Conservation (phyloP, 495 filamentous ascomycete genomes). For the Neurospora intermedia region DNA sequence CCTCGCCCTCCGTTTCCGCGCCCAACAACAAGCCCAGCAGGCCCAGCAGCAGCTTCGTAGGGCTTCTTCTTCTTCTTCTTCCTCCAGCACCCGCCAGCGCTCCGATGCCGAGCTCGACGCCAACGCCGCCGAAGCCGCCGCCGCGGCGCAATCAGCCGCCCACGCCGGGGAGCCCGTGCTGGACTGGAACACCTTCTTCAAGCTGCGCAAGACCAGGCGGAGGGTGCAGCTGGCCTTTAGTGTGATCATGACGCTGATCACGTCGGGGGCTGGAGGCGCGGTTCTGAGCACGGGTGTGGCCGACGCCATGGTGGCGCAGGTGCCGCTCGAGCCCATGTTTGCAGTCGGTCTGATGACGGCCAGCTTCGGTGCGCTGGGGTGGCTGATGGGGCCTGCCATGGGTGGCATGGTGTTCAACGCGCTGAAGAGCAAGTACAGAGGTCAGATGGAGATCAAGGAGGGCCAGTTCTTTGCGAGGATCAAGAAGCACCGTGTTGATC, state of each 20-base stretch:
- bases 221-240: constrained; percentile 71
- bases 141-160: constrained; percentile 12
- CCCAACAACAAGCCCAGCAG: constrained; percentile 4
- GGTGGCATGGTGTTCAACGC: constrained; percentile 67
- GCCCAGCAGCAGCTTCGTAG: constrained; percentile 2
- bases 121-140: constrained; percentile 10
- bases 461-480: constrained; percentile 82
- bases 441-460: constrained; percentile 73
- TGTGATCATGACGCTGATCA: constrained; percentile 47
- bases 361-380: constrained; percentile 63
- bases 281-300: constrained; percentile 54
- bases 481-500: constrained; percentile 83
- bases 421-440: constrained; percentile 52
- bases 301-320: constrained; percentile 54
- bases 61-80: background rate
- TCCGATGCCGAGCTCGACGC: constrained; percentile 19
- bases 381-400: constrained; percentile 73
- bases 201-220: constrained; percentile 72
- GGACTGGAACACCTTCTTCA: constrained; percentile 91
- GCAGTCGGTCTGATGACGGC: constrained; percentile 67
- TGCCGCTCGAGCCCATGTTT: constrained; percentile 75
- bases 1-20: constrained; percentile 6
- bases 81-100: background rate
- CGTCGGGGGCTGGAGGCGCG: constrained; percentile 49
- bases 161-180: constrained; percentile 32